These are phyloP conservation scores for Tremellales sp. DNA, from an alignment of 1,284 basidiomycete genomes.

Conservation along the genomic window DNA sequence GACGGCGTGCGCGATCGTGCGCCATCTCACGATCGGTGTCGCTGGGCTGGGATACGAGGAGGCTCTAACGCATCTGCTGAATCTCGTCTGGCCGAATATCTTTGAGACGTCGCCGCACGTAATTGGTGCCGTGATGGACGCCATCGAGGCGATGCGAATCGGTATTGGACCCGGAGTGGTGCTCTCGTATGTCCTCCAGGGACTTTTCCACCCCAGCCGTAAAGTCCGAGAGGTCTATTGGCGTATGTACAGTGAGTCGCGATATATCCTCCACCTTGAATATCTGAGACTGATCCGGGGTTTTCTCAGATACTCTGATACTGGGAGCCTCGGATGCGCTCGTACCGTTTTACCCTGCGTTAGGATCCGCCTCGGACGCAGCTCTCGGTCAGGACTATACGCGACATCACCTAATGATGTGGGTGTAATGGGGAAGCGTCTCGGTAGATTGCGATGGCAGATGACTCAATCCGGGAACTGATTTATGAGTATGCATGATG, in stretches of 20 bases:
- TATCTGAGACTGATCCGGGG: slow-evolving; percentile 8
- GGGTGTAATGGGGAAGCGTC: slow-evolving; percentile 41
- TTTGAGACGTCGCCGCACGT: slow-evolving; percentile 98
- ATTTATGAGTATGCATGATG: too few relatives aligned
- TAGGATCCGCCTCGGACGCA: slow-evolving; percentile 79
- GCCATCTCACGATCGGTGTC: slow-evolving; percentile 94
- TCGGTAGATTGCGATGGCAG: too few relatives aligned
- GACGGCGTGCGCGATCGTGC: slow-evolving; percentile 98
- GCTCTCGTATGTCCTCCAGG: slow-evolving; percentile 73
- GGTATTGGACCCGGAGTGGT: slow-evolving; percentile 91
- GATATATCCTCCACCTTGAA: not conserved
- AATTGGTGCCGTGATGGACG: slow-evolving; percentile 94
- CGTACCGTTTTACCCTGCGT: slow-evolving; percentile 91
- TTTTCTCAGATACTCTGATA: slow-evolving; percentile 58
- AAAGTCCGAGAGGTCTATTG: slow-evolving; percentile 96
- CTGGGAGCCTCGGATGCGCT: slow-evolving; percentile 83
- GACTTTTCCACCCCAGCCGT: slow-evolving; percentile 90
- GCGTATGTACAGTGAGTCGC: slow-evolving; percentile 74
- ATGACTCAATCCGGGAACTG: too few relatives aligned
- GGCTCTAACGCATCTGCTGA: slow-evolving; percentile 95
- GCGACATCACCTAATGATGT: slow-evolving; percentile 68
- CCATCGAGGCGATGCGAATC: slow-evolving; percentile 93
- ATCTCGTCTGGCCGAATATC: slow-evolving; percentile 98
- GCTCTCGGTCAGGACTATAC: slow-evolving; percentile 72
- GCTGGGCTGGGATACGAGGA: slow-evolving; percentile 97